Evolutionary conservation across 2,329 filamentous ascomycete genomes (phyloP).

Genomic region (Nemania serpens): DNA sequence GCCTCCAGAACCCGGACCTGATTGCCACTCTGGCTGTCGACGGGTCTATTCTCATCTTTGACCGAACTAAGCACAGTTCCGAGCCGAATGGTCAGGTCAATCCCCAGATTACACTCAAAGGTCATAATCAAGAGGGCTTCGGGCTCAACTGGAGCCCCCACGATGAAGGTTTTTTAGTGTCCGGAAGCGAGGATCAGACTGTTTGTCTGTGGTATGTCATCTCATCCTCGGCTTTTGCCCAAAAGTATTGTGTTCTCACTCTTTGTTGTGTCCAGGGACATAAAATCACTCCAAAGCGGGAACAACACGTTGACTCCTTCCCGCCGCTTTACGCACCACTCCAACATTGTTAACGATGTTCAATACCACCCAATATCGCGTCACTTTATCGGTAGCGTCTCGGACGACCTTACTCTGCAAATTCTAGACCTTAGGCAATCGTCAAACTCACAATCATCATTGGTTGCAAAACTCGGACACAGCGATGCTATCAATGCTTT

Average conservation of each 20-base stretch:
- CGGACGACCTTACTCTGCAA: slow-evolving; percentile 91
- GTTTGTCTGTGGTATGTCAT: slow-evolving; percentile 80
- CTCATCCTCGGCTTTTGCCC: not conserved
- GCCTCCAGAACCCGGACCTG: slow-evolving; percentile 95
- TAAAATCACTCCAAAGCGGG: slow-evolving; percentile 73
- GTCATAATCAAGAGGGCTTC: slow-evolving; percentile 88
- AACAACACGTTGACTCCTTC: slow-evolving; percentile 72
- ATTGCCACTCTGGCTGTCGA: slow-evolving; percentile 93
- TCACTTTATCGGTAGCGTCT: slow-evolving; percentile 87
- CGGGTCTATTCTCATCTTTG: slow-evolving; percentile 88
- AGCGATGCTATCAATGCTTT: slow-evolving; percentile 94
- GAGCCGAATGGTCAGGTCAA: slow-evolving; percentile 75
- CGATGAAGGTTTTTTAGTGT: slow-evolving; percentile 78
- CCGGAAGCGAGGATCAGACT: slow-evolving; percentile 89
- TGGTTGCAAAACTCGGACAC: slow-evolving; percentile 75
- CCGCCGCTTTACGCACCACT: slow-evolving; percentile 84
- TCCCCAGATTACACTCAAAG: slow-evolving; percentile 82
- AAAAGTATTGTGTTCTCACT: slow-evolving; percentile 1
- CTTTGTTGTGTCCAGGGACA: slow-evolving; percentile 63
- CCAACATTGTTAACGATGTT: slow-evolving; percentile 92
- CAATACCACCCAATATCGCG: slow-evolving; percentile 89
- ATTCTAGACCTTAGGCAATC: slow-evolving; percentile 82
- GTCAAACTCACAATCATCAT: slow-evolving; percentile 68
- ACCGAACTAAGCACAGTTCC: slow-evolving; percentile 90
- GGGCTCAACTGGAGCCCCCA: slow-evolving; percentile 93